phyloP scores from a whole-genome alignment of 306 rosid genomes.

The Vigna radiata region DNA sequence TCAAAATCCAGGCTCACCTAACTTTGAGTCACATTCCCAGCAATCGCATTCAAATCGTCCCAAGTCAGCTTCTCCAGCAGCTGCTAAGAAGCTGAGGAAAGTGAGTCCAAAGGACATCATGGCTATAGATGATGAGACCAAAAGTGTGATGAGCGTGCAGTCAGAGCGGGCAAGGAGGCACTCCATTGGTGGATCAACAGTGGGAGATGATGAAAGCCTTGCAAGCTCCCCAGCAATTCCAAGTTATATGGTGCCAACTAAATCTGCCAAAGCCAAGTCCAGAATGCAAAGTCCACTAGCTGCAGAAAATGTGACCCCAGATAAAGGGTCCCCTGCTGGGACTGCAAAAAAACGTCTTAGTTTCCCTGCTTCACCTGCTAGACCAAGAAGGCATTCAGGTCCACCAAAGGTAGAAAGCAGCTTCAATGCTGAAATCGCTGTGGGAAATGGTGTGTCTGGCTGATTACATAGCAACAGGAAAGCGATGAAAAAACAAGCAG shows the following conservation, averaged over 20 bases:
- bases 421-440: slow-evolving; percentile 58
- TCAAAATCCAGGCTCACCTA: slow-evolving; percentile 65
- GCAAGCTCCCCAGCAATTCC: slow-evolving; percentile 77
- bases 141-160: slow-evolving; percentile 67
- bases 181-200: slow-evolving; percentile 68
- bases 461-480: slow-evolving; percentile 36
- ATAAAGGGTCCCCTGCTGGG: slow-evolving; percentile 59
- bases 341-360: slow-evolving; percentile 78
- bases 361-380: slow-evolving; percentile 79
- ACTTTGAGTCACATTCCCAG: slow-evolving; percentile 52
- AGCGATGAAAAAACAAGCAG: slow-evolving; percentile 37
- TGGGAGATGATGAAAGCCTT: slow-evolving; percentile 78
- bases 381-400: slow-evolving; percentile 78
- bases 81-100: slow-evolving; percentile 59
- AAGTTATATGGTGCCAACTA: slow-evolving; percentile 90
- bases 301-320: slow-evolving; percentile 59
- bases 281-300: slow-evolving; percentile 71
- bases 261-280: slow-evolving; percentile 89
- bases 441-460: slow-evolving; percentile 59
- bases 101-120: slow-evolving; percentile 68
- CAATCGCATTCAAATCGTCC: slow-evolving; percentile 62
- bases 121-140: slow-evolving; percentile 68
- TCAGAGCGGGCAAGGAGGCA: slow-evolving; percentile 83
- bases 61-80: slow-evolving; percentile 58
- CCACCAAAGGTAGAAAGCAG: slow-evolving; percentile 77